phyloP scores from a whole-genome alignment of 2,329 filamentous ascomycete genomes.

The Aspergillus quadrilineatus region DNA sequence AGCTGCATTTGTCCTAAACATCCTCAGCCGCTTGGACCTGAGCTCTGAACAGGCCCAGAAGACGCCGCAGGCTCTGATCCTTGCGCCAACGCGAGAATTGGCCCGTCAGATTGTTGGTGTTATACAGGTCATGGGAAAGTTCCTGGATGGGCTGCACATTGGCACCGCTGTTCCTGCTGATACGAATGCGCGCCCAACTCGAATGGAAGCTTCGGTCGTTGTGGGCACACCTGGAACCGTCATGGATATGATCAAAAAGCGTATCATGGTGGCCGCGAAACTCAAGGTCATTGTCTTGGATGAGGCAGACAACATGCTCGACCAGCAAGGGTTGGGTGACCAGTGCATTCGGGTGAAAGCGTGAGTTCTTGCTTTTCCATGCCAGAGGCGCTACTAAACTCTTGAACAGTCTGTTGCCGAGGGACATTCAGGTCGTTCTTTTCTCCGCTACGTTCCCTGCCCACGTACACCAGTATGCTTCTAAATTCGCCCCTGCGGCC shows the following conservation, averaged over 20 bases:
- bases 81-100: constrained; percentile 91
- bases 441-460: constrained; percentile 95
- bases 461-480: constrained; percentile 79
- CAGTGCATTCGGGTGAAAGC: constrained; percentile 88
- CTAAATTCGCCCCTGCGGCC: constrained; percentile 78
- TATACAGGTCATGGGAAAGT: constrained; percentile 77
- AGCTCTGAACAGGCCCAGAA: constrained; percentile 55
- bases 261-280: constrained; percentile 68
- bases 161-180: constrained; percentile 80
- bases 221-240: constrained; percentile 94
- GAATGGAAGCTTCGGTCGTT: constrained; percentile 73
- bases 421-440: constrained; percentile 77
- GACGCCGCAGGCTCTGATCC: constrained; percentile 76
- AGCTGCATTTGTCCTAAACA: constrained; percentile 90
- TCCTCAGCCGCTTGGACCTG: constrained; percentile 82
- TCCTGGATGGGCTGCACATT: constrained; percentile 72
- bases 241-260: constrained; percentile 77
- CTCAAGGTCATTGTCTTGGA: constrained; percentile 87
- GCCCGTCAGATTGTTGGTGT: constrained; percentile 92
- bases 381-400: constrained; percentile 4
- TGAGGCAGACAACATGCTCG: constrained; percentile 98
- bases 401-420: constrained; percentile 64
- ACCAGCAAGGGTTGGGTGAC: constrained; percentile 90
- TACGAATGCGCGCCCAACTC: constrained; percentile 65
- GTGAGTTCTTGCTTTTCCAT: constrained; percentile 52